phyloP scores from a whole-genome alignment of 306 rosid species.

The Echinosophora koreensis region DNA sequence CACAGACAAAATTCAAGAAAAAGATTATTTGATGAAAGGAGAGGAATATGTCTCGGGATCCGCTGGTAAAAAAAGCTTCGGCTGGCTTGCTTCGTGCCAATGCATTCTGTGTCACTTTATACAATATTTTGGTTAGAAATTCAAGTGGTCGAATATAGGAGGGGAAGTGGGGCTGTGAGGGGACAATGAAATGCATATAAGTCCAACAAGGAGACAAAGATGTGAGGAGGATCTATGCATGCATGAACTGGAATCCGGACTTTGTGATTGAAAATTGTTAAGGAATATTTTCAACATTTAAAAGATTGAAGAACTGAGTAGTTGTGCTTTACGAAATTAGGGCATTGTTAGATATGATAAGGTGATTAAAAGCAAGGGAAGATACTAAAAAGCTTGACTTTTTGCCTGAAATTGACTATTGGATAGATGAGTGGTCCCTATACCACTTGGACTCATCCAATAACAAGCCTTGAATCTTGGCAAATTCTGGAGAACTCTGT shows the following conservation, averaged over 20 bases:
- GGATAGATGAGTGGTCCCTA: too few relatives aligned
- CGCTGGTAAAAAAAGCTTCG: not conserved
- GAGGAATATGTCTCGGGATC: too few relatives aligned
- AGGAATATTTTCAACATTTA: not conserved
- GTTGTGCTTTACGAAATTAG: not conserved
- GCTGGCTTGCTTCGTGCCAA: too few relatives aligned
- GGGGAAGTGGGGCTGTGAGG: not conserved
- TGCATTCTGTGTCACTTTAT: too few relatives aligned
- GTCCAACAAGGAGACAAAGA: not conserved
- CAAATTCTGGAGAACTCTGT: too few relatives aligned
- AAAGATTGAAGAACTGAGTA: not conserved
- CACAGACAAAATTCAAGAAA: too few relatives aligned
- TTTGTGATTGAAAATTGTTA: not conserved
- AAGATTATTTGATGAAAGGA: too few relatives aligned
- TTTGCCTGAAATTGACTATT: too few relatives aligned
- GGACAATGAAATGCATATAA: not conserved
- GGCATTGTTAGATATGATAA: not conserved
- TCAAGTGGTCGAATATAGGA: not conserved
- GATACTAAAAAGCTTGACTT: too few relatives aligned
- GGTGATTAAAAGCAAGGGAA: not conserved
- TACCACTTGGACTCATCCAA: too few relatives aligned
- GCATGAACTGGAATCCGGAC: not conserved
- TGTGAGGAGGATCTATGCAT: not conserved
- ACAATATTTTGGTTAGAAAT: not conserved
- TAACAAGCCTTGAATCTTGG: too few relatives aligned